Conservation (phyloP, 768 basidiomycete species). For the Lactarius hengduanensis region DNA sequence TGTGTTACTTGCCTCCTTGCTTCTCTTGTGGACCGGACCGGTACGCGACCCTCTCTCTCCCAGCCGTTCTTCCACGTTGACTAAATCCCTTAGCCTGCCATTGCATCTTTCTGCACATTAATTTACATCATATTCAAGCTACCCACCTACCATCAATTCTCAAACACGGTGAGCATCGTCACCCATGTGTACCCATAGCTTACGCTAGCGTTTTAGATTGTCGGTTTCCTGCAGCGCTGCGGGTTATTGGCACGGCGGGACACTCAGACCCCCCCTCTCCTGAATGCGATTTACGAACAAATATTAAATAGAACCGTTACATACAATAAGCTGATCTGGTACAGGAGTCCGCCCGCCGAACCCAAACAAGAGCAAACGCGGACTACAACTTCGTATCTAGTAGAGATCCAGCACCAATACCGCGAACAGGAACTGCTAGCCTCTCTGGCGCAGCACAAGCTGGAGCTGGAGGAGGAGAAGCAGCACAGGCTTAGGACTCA, state of each 20-base stretch:
- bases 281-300: constrained; percentile 16
- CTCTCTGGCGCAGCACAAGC: background rate
- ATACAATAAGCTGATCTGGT: background rate
- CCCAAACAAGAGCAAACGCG: background rate
- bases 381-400: background rate
- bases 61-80: background rate
- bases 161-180: background rate
- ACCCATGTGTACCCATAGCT: background rate
- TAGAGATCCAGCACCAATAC: background rate
- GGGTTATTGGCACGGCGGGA: background rate
- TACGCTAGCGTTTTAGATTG: constrained; percentile 2
- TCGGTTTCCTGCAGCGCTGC: constrained; percentile 1
- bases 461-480: constrained; percentile 2
- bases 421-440: background rate
- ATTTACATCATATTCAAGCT: background rate
- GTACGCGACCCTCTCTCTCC: background rate
- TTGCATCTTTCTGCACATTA: background rate
- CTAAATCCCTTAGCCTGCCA: background rate
- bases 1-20: background rate
- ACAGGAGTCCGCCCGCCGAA: background rate
- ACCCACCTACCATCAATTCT: background rate
- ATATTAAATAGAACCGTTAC: background rate
- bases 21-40: constrained; percentile 10
- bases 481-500: background rate
- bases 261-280: constrained; percentile 7